phyloP scores from a whole-genome alignment of 139 green algal species.

The Tetradesmus lagerheimii region DNA sequence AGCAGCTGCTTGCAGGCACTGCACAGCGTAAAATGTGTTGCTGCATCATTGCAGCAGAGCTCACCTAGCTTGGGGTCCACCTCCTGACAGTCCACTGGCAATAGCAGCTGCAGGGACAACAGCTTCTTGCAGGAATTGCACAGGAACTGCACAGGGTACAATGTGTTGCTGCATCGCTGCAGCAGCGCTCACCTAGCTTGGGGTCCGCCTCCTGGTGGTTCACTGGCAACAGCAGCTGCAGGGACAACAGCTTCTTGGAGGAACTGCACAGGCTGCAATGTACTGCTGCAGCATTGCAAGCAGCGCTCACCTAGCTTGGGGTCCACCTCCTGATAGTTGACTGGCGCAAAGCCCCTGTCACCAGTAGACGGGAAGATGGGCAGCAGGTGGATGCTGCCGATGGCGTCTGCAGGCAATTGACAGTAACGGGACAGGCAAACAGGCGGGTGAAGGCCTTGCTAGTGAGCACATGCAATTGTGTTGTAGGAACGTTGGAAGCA shows the following conservation, averaged over 20 bases:
- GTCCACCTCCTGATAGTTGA: constrained; percentile 56
- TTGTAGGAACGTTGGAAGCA: too few relatives aligned
- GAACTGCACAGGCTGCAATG: neutral
- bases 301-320: constrained; percentile 34
- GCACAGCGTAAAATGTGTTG: neutral
- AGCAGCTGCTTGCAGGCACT: too few relatives aligned
- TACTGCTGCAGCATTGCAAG: neutral
- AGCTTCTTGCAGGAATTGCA: neutral
- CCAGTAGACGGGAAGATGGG: constrained; percentile 61
- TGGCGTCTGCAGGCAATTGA: constrained; percentile 45
- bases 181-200: constrained; percentile 31
- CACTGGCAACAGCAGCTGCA: too few relatives aligned
- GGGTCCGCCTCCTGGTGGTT: constrained; percentile 52
- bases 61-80: constrained; percentile 45
- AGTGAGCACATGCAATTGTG: too few relatives aligned
- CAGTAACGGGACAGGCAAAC: neutral
- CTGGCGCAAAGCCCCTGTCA: constrained; percentile 60
- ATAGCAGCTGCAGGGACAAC: too few relatives aligned
- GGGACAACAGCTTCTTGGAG: too few relatives aligned
- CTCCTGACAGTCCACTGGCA: constrained; percentile 52
- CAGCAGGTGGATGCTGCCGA: constrained; percentile 58
- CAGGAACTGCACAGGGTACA: too few relatives aligned
- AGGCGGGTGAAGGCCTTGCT: too few relatives aligned
- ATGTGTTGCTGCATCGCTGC: neutral
- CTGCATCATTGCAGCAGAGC: neutral